phyloP scores from a whole-genome alignment of 164 flowering plant genomes.

The Tinospora cordifolia region DNA sequence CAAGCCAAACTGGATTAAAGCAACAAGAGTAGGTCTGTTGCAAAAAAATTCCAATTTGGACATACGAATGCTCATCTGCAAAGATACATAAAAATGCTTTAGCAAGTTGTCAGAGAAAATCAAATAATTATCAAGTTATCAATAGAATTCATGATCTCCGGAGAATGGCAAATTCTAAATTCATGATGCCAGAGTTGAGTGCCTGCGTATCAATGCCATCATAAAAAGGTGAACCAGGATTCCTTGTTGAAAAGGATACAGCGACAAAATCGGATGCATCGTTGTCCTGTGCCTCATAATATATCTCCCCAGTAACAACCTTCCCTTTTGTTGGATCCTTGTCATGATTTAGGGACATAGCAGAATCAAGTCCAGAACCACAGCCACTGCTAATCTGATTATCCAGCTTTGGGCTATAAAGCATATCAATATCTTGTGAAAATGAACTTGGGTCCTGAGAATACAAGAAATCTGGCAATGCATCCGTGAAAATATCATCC shows the following conservation, averaged over 20 bases:
- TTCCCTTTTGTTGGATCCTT: slow-evolving; percentile 37
- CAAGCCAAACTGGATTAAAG: slow-evolving; percentile 81
- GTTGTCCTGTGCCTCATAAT: slow-evolving; percentile 63
- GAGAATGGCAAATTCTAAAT: not conserved
- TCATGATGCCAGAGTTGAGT: slow-evolving; percentile 12
- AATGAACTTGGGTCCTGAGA: slow-evolving; percentile 28
- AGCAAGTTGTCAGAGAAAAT: not conserved
- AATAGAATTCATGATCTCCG: not conserved
- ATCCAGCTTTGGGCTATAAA: slow-evolving; percentile 10
- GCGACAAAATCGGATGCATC: slow-evolving; percentile 74
- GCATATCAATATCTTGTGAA: slow-evolving; percentile 24
- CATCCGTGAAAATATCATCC: slow-evolving; percentile 78
- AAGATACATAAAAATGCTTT: slow-evolving; percentile 6
- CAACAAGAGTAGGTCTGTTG: slow-evolving; percentile 91
- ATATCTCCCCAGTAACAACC: slow-evolving; percentile 39
- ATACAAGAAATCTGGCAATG: slow-evolving; percentile 67
- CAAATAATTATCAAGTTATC: not conserved
- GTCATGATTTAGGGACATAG: slow-evolving; percentile 33
- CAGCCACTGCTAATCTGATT: slow-evolving; percentile 12
- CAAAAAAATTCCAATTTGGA: slow-evolving; percentile 86
- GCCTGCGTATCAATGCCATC: slow-evolving; percentile 93
- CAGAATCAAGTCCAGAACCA: slow-evolving; percentile 23
- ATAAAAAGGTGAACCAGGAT: slow-evolving; percentile 63
- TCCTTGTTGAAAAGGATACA: slow-evolving; percentile 49
- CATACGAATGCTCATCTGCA: slow-evolving; percentile 91